These are phyloP conservation scores for Peziza echinospora DNA, from an alignment of 495 filamentous ascomycete genomes.

Conservation along the genomic window DNA sequence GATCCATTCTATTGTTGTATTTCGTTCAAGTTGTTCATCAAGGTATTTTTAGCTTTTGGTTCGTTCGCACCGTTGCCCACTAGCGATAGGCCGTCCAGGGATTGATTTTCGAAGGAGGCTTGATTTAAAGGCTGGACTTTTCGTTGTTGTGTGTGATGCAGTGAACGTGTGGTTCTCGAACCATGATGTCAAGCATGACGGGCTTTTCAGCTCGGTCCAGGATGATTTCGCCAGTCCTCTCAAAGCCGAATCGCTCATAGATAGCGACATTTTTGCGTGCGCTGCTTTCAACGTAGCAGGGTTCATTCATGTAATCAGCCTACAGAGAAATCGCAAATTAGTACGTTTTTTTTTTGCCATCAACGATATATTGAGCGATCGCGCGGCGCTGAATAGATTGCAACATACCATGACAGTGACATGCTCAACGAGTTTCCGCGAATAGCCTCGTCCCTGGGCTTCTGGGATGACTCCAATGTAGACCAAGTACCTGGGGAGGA, in stretches of 20 bases:
- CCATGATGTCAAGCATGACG: slow-evolving; percentile 56
- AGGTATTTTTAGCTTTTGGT: neutral
- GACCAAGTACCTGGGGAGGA: slow-evolving; percentile 37
- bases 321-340: slow-evolving; percentile 14
- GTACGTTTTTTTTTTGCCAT: no score
- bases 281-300: slow-evolving; percentile 54
- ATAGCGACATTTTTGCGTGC: slow-evolving; percentile 40
- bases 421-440: slow-evolving; percentile 41
- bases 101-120: neutral
- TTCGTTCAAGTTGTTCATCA: neutral
- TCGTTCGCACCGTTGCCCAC: neutral
- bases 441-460: slow-evolving; percentile 46
- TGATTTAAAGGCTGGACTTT: neutral
- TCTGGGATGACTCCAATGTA: slow-evolving; percentile 52
- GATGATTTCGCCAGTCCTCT: slow-evolving; percentile 32
- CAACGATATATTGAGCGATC: slow-evolving; percentile 1
- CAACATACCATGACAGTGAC: slow-evolving; percentile 36
- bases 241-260: slow-evolving; percentile 52
- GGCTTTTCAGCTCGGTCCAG: slow-evolving; percentile 33
- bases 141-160: neutral
- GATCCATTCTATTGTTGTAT: neutral
- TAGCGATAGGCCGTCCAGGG: neutral
- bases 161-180: slow-evolving; percentile 22
- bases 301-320: slow-evolving; percentile 42
- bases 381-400: slow-evolving; percentile 1